phyloP scores from a whole-genome alignment of 805 yeast genomes.

The baker's yeast (Saccharomyces cerevisiae) region DNA sequence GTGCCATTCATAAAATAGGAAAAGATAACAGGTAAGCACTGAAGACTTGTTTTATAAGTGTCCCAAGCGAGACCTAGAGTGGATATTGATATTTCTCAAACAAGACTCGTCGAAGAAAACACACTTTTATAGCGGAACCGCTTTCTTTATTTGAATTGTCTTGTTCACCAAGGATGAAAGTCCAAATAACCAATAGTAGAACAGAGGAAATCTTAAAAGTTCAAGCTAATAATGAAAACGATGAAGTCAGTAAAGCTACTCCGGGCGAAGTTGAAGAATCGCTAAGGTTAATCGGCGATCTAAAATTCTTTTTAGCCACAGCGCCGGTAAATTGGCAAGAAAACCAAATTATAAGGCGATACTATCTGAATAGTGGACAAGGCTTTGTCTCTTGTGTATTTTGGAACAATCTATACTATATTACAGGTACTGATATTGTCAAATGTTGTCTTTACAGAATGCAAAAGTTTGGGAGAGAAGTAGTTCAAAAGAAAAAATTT shows the following conservation, averaged over 20 bases:
- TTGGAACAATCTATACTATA: constrained; percentile 83
- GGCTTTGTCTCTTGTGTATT: constrained; percentile 87
- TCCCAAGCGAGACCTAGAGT: background rate
- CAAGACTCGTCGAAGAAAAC: background rate
- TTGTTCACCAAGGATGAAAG: constrained; percentile 6
- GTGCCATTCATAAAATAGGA: background rate
- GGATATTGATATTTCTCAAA: background rate
- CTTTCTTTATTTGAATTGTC: background rate
- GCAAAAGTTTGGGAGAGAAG: constrained; percentile 80
- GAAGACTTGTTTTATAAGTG: background rate
- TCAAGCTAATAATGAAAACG: constrained; percentile 1
- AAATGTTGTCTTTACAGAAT: constrained; percentile 83
- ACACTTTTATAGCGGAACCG: background rate
- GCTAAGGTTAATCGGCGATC: constrained; percentile 57
- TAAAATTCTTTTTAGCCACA: constrained; percentile 79
- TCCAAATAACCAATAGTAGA: constrained; percentile 10
- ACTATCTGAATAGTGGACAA: constrained; percentile 78
- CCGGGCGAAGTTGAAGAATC: constrained; percentile 40
- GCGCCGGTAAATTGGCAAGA: constrained; percentile 95
- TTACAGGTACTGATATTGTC: constrained; percentile 95
- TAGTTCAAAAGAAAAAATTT: constrained; percentile 82
- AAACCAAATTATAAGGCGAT: constrained; percentile 78
- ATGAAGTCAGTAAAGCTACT: background rate
- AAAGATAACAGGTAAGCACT: background rate
- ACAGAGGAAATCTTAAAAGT: constrained; percentile 16